A percentile compares a stretch with the other conserved stretches of the same genome.
Evolutionary conservation across 1,139 yeast species (phyloP).

Genomic region (Yamadazyma mexicana): DNA sequence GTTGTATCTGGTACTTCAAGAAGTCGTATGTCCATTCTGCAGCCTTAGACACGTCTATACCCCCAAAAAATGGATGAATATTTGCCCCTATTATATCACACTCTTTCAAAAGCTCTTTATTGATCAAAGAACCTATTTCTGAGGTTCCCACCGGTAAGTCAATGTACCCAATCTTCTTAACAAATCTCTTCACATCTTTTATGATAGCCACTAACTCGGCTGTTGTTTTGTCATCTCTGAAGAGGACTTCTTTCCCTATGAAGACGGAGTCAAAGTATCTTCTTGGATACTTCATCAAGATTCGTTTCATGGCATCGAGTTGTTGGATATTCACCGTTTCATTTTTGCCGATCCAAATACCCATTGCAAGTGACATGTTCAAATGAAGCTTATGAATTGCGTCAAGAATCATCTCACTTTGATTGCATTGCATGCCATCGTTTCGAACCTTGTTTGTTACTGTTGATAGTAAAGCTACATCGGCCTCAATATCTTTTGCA

Average conservation of each 20-base stretch:
- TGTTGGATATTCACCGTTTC: conserved; percentile 42
- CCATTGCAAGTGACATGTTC: conserved; percentile 59
- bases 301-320: conserved; percentile 39
- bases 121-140: conserved; percentile 50
- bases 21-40: conserved; percentile 56
- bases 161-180: conserved; percentile 30
- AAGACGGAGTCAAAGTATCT: conserved; percentile 49
- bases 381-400: conserved; percentile 52
- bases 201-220: conserved; percentile 43
- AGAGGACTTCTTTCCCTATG: conserved; percentile 66
- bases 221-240: conserved; percentile 48
- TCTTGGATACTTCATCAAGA: conserved; percentile 47
- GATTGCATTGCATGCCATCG: conserved; percentile 66
- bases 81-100: conserved; percentile 65
- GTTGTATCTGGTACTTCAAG: conserved; percentile 43
- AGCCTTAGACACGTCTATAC: conserved; percentile 50
- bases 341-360: conserved; percentile 61
- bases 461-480: conserved; percentile 55
- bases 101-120: conserved; percentile 31
- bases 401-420: conserved; percentile 51
- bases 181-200: conserved; percentile 37
- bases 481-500: conserved; percentile 50
- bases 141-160: conserved; percentile 56
- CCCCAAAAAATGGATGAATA: conserved; percentile 70
- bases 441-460: conserved; percentile 58